Conservation (phyloP, 2,329 filamentous ascomycete species). For the Lachnellula cervina region DNA sequence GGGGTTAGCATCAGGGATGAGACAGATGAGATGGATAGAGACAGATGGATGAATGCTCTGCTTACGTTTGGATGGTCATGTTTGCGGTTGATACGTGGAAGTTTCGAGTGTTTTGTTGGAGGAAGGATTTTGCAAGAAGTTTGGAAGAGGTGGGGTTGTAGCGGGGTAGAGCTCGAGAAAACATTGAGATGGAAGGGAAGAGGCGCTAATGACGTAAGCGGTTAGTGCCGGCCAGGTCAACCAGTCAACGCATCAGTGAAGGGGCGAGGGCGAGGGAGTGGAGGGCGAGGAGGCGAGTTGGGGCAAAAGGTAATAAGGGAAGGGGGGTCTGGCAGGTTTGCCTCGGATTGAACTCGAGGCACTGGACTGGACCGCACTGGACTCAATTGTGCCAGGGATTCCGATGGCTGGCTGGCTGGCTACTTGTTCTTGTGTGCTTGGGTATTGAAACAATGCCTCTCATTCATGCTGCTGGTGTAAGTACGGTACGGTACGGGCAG, state of each 20-base stretch:
- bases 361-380: too few relatives aligned
- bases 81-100: conserved; percentile 63
- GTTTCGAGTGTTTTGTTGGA: conserved; percentile 37
- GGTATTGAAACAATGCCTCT: not conserved
- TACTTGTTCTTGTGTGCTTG: too few relatives aligned
- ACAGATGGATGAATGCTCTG: conserved; percentile 11
- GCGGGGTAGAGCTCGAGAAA: conserved; percentile 9
- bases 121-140: conserved; percentile 33
- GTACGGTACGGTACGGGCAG: not conserved
- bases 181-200: conserved; percentile 9
- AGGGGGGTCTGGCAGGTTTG: not conserved
- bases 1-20: conserved; percentile 16
- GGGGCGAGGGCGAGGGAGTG: not conserved
- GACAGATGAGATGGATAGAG: too few relatives aligned
- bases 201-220: conserved; percentile 6
- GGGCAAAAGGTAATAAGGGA: not conserved
- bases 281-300: not conserved
- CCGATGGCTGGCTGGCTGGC: not conserved
- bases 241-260: not conserved
- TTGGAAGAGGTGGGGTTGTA: conserved; percentile 40
- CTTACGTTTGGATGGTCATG: conserved; percentile 73
- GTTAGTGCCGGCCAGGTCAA: conserved; percentile 4
- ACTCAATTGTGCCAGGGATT: not conserved
- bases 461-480: not conserved
- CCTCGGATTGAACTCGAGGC: not conserved